phyloP scores from a whole-genome alignment of 2,329 filamentous ascomycete genomes.

The Aspergillus transmontanensis region DNA sequence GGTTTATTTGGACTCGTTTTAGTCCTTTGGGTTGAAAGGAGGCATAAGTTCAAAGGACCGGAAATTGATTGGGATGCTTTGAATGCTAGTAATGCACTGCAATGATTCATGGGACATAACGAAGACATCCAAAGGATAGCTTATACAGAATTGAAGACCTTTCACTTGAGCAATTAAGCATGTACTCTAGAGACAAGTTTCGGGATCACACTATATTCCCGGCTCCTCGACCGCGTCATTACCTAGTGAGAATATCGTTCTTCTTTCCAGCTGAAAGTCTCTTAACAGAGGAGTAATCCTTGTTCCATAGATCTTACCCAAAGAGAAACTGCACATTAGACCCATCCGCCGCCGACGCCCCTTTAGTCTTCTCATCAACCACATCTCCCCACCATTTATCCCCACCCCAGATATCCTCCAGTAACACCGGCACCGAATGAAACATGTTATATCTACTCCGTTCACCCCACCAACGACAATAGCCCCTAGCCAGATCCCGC shows the following conservation, averaged over 20 bases:
- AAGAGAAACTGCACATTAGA: background rate
- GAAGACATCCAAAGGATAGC: background rate
- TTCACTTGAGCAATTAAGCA: no score
- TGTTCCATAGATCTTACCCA: background rate
- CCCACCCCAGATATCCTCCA: conserved; percentile 24
- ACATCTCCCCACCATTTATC: conserved; percentile 23
- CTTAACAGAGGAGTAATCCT: background rate
- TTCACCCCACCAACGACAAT: conserved; percentile 36
- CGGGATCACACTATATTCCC: background rate
- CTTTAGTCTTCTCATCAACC: conserved; percentile 18
- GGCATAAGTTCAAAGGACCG: conserved; percentile 16
- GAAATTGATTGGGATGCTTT: conserved; percentile 18
- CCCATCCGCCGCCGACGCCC: background rate
- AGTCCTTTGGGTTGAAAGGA: conserved; percentile 13
- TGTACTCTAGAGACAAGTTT: background rate
- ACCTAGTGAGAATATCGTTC: background rate
- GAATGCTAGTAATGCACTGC: conserved; percentile 5
- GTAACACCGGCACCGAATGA: conserved; percentile 17
- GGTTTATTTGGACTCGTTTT: conserved; percentile 13
- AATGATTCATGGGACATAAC: background rate
- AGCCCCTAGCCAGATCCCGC: conserved; percentile 27
- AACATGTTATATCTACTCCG: conserved; percentile 38
- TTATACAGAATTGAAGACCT: no score
- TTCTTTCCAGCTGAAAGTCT: no score
- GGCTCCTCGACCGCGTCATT: background rate